Base-by-base conservation (phyloP, 2,329 filamentous ascomycete species). In the Phyllosticta citrichinensis region DNA sequence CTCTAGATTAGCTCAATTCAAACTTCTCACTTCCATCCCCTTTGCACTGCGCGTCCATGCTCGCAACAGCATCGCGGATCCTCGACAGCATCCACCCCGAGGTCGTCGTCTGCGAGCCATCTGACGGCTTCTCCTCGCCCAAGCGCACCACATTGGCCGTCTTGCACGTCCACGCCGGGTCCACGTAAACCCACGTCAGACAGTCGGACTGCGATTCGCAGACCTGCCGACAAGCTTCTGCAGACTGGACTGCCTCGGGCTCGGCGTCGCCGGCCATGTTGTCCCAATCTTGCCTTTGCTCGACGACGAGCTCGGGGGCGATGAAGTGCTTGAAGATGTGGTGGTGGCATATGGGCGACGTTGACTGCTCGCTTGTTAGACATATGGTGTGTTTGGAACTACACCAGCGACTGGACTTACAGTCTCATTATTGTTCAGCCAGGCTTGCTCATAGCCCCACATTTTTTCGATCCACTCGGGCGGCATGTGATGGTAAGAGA, bases 401-500 rank as follows among this genome's bases (percentile, higher is more conserved):
- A n/a, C 33, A 1, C 22, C 19, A 33, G 17, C 11, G 52, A 19
- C n/a, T 11, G 14, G 1, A 52, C 25, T 17, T 17, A 54, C 47
- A 20, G 27, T 25, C 52, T 30, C n/a, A 5, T 57, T 5, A 6
- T 50, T 19, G 1, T 14, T 30, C 63, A 70, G 69, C 74, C 74
- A 76, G 19, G 67, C 65, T 61, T 73, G 70, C 63, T 76, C 74
- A 53, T 75, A 76, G 4, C 65, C 61, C 74, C 74, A 76, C 9
- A 75, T 65, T 57, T 69, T 68, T 57, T 71, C 68, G 14, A 76
- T 73, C 56, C 73, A 71, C 5, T 67, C 60, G 1, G 73, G 67
- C 9, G 71, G 70, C 27, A 75, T 69, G 58, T 75, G 73, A 61
- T 76, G 74, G 63, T 73, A 75, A 8, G 74, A 76, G 3, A 79